phyloP scores from a whole-genome alignment of 139 green algal species.

The Chlamydomonas applanata region DNA sequence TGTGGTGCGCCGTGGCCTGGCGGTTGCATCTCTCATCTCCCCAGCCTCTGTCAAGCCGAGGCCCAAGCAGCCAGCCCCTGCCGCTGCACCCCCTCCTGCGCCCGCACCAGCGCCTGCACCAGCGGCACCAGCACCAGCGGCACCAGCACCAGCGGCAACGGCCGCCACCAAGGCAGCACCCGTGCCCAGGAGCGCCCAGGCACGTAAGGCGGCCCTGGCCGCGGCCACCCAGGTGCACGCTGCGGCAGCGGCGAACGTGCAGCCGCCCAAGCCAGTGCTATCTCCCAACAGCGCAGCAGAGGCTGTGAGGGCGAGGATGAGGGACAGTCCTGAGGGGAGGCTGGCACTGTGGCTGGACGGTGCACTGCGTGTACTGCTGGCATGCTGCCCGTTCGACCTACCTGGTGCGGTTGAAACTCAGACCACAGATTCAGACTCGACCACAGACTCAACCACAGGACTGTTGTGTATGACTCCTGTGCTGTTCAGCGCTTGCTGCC shows the following conservation, averaged over 20 bases:
- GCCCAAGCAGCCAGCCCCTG: background rate
- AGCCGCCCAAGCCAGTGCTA: background rate
- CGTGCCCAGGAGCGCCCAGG: background rate
- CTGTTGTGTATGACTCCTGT: no score
- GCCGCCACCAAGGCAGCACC: background rate
- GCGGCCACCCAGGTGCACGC: background rate
- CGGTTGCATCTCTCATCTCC: no score
- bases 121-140: background rate
- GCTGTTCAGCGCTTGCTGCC: no score
- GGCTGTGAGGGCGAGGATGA: no score
- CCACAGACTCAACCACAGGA: no score
- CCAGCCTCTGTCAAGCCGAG: background rate
- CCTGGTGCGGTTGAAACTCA: background rate
- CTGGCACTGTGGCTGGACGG: background rate
- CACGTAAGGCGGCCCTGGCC: background rate
- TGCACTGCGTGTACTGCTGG: constrained; percentile 1
- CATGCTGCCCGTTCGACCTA: constrained; percentile 1
- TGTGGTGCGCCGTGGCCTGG: no score
- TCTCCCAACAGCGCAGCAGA: background rate
- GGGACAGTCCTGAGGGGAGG: background rate
- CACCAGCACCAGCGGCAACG: background rate
- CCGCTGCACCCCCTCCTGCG: background rate
- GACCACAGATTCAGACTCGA: no score
- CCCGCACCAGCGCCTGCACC: background rate
- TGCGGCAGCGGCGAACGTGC: background rate